Base-by-base conservation (phyloP, 2,329 filamentous ascomycete species). In the Fusarium lyarnte region DNA sequence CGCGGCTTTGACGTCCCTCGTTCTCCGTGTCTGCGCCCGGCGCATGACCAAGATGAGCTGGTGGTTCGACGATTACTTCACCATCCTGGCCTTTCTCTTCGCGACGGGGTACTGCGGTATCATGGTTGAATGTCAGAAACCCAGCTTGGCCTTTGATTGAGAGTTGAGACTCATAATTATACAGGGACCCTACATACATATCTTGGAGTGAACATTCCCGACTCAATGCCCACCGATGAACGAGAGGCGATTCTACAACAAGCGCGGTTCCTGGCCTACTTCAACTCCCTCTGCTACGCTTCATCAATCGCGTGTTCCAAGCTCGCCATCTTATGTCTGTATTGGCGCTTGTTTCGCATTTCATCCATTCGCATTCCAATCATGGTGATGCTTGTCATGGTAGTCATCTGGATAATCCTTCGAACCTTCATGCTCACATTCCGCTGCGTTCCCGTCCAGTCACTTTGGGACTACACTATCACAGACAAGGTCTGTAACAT, bases 391-490 rank as follows among this genome's bases (percentile, higher is more conserved):
- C 46, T 78, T 8, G 73, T 47, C 2, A 60, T 72, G 35, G 74
- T 73, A 0, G 35, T 63, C 6, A 45, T 76, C 5, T 81, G 79
- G 79, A 70, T 78, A 12, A 74, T 76, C 4, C 51, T 80, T 3
- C 61, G 78, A 31, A 81, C 78, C 0, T 79, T 82, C 36, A 72
- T 82, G 46, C 73, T 76, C 5, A 78, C 78, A 8, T 82, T 82
- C 43, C 78, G 78, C 14, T 82, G 81, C 63, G 49, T 78, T 8
- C 81, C 82, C 0, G 72, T 82, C 1, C 76, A 78, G 23, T 76
- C 74, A 0, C 80, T 79, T n/a, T 82, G 80, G 81, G 76, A 79
- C 12, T 69, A 70, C 4, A 75, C 76, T 8, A 73, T 76, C 25
- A 63, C 58, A 6, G 74, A 78, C 14, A 75, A 71, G 3, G 62